A percentile compares a stretch with the other conserved stretches of the same genome.
These are phyloP conservation scores for Plasmodium coatneyi DNA, from an alignment of 169 alveolate genomes.

Conservation along the genomic window DNA sequence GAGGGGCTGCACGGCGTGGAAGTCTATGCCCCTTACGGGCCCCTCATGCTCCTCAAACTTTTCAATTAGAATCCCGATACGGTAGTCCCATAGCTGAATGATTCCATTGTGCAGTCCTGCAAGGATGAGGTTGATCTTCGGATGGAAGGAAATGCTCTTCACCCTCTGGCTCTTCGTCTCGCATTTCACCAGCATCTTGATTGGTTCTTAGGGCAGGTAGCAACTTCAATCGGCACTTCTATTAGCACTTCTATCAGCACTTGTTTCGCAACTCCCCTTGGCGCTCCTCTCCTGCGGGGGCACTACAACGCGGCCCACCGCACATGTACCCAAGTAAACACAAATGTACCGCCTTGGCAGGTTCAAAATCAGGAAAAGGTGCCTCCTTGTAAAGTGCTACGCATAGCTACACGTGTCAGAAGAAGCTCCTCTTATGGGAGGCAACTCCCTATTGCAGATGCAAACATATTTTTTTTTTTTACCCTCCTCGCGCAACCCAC, in stretches of 20 bases:
- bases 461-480: background rate
- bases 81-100: conserved; percentile 94
- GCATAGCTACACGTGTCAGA: background rate
- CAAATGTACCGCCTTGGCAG: background rate
- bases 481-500: background rate
- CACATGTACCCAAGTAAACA: background rate
- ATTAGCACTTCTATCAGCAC: background rate
- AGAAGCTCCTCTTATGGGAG: background rate
- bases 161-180: conserved; percentile 93
- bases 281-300: background rate
- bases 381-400: background rate
- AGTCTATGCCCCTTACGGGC: conserved; percentile 96
- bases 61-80: conserved; percentile 87
- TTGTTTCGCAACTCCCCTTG: background rate
- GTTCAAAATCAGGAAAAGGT: background rate
- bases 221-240: background rate
- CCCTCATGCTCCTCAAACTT: conserved; percentile 96
- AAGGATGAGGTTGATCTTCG: conserved; percentile 93
- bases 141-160: conserved; percentile 96
- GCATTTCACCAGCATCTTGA: conserved; percentile 77
- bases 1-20: conserved; percentile 94
- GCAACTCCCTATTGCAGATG: background rate
- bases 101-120: conserved; percentile 96
- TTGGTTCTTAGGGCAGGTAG: background rate
- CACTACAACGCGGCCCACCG: background rate